These are phyloP conservation scores for Porcisia hertigi DNA, from an alignment of 208 protist genomes.

Conservation along the genomic window DNA sequence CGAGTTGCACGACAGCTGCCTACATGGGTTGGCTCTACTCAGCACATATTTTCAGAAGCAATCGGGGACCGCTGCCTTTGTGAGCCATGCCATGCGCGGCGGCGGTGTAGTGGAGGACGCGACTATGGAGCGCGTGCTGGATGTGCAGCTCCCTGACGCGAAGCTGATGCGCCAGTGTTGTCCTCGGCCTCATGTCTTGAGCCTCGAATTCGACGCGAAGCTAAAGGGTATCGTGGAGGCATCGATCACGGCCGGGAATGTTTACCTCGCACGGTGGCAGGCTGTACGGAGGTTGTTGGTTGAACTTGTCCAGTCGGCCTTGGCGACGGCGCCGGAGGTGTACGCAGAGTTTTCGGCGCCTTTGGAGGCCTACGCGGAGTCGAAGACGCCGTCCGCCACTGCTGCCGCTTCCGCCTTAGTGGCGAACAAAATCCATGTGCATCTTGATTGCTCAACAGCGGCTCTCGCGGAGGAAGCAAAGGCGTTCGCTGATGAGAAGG, in stretches of 20 bases:
- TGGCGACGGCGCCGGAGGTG: conserved; percentile 3
- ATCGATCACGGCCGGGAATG: neutral
- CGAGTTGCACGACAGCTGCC: conserved; percentile 36
- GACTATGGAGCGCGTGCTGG: conserved; percentile 37
- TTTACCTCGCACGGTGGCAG: conserved; percentile 10
- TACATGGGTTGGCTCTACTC: conserved; percentile 36
- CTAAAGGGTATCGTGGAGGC: conserved; percentile 3
- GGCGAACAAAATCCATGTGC: neutral
- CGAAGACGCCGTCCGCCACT: neutral
- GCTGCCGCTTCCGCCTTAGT: neutral
- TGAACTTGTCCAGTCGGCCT: conserved; percentile 6
- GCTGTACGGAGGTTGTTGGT: conserved; percentile 14
- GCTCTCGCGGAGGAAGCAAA: conserved; percentile 20
- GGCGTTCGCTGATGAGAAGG: conserved; percentile 20
- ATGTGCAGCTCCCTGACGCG: conserved; percentile 30
- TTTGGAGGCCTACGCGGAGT: conserved; percentile 13
- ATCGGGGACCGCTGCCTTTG: conserved; percentile 31
- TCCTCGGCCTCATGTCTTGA: neutral
- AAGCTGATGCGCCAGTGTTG: conserved; percentile 6
- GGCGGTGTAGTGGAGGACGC: conserved; percentile 33
- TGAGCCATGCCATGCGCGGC: conserved; percentile 27
- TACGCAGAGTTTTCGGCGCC: neutral
- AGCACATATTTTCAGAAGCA: conserved; percentile 36
- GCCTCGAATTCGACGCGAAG: neutral
- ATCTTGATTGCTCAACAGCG: conserved; percentile 7